A percentile compares a stretch with the other conserved stretches of the same genome.
These are phyloP conservation scores for Epichloe sp. DNA, from an alignment of 2,329 filamentous ascomycete genomes.

Conservation along the genomic window DNA sequence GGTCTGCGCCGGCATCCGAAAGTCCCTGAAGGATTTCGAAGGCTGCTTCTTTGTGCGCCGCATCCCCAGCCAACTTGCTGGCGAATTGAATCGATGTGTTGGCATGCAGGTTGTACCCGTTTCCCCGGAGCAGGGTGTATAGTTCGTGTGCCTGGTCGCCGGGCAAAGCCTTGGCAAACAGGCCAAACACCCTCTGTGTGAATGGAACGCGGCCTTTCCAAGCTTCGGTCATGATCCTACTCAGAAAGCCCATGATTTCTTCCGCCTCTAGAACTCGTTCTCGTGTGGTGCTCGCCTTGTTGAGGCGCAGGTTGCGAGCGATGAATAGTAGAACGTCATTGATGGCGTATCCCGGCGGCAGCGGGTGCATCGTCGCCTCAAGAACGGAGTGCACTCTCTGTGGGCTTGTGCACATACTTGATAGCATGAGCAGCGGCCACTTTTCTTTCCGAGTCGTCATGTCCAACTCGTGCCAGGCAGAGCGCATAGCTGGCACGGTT, in stretches of 20 bases:
- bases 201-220: conserved; percentile 21
- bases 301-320: conserved; percentile 11
- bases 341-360: conserved; percentile 24
- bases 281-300: conserved; percentile 8
- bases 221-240: conserved; percentile 17
- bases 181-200: conserved; percentile 24
- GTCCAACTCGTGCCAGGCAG: conserved; percentile 20
- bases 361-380: conserved; percentile 23
- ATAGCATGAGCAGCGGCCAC: conserved; percentile 24
- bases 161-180: conserved; percentile 17
- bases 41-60: conserved; percentile 27
- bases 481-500: conserved; percentile 17
- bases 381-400: conserved; percentile 21
- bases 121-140: conserved; percentile 20
- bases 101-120: conserved; percentile 20
- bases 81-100: conserved; percentile 37
- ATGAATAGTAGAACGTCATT: conserved; percentile 23
- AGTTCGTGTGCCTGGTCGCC: conserved; percentile 20
- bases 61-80: conserved; percentile 26
- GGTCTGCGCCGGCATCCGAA: conserved; percentile 26
- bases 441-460: conserved; percentile 11
- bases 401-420: conserved; percentile 20
- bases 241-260: conserved; percentile 16
- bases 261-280: conserved; percentile 16
- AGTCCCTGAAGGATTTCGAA: conserved; percentile 26